phyloP scores from a whole-genome alignment of 2,329 filamentous ascomycete genomes.

The Tolypocladium guangdongense region DNA sequence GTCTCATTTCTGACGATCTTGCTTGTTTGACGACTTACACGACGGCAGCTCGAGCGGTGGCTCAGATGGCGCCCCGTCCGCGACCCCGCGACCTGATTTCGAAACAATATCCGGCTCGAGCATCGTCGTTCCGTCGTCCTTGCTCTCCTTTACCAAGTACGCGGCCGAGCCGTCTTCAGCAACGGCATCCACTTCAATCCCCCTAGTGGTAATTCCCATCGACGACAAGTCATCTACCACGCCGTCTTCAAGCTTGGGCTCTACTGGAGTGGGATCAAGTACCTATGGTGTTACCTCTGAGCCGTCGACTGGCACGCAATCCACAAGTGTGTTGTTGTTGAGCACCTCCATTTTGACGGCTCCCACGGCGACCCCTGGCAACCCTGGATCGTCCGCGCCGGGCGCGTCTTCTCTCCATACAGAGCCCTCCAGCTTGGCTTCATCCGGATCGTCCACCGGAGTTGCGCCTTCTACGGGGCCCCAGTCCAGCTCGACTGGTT shows the following conservation, averaged over 20 bases:
- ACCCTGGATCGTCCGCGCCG: neutral
- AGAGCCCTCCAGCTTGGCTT: neutral
- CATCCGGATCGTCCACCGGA: neutral
- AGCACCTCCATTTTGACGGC: neutral
- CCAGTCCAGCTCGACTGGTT: neutral
- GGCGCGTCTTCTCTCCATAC: neutral
- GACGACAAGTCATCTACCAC: neutral
- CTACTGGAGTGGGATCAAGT: neutral
- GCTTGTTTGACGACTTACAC: neutral
- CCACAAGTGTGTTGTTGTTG: neutral
- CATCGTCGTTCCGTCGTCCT: conserved; percentile 4
- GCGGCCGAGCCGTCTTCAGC: neutral
- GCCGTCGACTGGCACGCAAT: neutral
- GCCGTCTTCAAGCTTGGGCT: neutral
- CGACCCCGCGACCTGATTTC: conserved; percentile 2
- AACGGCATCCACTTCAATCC: neutral
- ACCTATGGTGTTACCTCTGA: neutral
- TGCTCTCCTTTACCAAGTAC: neutral
- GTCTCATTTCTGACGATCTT: neutral
- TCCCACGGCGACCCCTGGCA: neutral
- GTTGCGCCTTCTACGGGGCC: neutral
- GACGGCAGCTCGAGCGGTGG: neutral
- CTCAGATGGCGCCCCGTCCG: neutral
- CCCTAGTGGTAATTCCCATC: conserved; percentile 1
- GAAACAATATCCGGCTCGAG: conserved; percentile 2